These are phyloP conservation scores for Pistacia atlantica DNA, from an alignment of 345 rosid genomes.

Conservation along the genomic window DNA sequence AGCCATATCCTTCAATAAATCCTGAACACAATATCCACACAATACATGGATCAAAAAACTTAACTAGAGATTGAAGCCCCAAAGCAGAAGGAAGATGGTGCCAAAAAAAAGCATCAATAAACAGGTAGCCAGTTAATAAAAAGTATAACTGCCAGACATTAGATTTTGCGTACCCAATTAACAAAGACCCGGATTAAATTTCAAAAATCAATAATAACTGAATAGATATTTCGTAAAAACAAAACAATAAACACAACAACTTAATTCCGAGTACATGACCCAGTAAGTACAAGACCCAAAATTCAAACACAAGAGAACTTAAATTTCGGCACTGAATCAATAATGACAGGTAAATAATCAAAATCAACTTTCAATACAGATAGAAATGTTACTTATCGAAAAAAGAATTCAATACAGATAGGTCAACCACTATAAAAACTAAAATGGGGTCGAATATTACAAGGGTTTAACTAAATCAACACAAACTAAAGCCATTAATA, in stretches of 20 bases:
- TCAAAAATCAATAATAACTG: background rate
- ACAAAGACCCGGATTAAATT: background rate
- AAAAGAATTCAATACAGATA: too few species aligned
- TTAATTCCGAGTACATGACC: background rate
- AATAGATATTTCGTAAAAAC: background rate
- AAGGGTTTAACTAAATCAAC: background rate
- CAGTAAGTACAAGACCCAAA: background rate
- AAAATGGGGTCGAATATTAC: background rate
- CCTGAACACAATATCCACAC: background rate
- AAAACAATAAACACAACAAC: background rate
- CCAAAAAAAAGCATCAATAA: background rate
- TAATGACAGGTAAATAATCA: background rate
- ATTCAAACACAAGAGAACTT: too few species aligned
- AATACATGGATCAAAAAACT: background rate
- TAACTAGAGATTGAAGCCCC: background rate
- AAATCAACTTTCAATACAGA: background rate
- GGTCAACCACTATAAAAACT: background rate
- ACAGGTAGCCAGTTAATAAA: background rate
- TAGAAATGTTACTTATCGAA: too few species aligned
- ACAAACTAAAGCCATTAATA: background rate
- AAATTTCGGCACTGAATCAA: too few species aligned
- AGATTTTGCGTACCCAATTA: background rate
- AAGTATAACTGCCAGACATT: background rate
- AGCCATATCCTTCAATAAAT: constrained; percentile 25
- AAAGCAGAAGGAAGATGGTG: background rate